These are phyloP conservation scores for Schizosaccharomyces pombe DNA, from an alignment of 805 yeast genomes.

Conservation along the genomic window DNA sequence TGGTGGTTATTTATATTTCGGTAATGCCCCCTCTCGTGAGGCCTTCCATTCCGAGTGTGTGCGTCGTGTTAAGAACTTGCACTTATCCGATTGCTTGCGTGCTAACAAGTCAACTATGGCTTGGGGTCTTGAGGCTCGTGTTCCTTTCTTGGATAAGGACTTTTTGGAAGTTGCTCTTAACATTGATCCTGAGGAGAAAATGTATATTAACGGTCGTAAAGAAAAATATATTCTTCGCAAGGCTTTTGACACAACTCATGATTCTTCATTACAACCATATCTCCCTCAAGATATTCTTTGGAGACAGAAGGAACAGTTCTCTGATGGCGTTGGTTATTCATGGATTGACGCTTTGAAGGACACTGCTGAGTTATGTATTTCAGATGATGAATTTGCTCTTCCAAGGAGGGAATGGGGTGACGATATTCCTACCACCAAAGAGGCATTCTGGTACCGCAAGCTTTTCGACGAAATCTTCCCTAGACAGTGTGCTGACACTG, in stretches of 20 bases:
- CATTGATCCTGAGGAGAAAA: slow-evolving; percentile 80
- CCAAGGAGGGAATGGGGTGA: slow-evolving; percentile 93
- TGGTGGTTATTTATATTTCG: slow-evolving; percentile 95
- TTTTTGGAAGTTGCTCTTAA: slow-evolving; percentile 83
- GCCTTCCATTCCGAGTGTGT: slow-evolving; percentile 95
- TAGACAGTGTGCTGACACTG: slow-evolving; percentile 75
- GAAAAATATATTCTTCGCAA: slow-evolving; percentile 92
- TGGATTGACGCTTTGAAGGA: slow-evolving; percentile 98
- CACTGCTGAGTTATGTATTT: slow-evolving; percentile 61
- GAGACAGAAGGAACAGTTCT: slow-evolving; percentile 99
- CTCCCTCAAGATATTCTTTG: slow-evolving; percentile 89
- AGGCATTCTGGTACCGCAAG: slow-evolving; percentile 96
- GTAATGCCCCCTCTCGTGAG: slow-evolving; percentile 75
- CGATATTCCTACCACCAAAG: slow-evolving; percentile 90
- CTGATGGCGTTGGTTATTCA: slow-evolving; percentile 98
- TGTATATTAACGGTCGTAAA: slow-evolving; percentile 58
- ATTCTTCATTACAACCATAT: slow-evolving; percentile 56
- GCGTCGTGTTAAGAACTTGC: slow-evolving; percentile 88
- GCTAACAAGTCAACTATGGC: slow-evolving; percentile 99
- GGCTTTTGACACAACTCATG: slow-evolving; percentile 86
- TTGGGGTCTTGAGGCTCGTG: slow-evolving; percentile 99
- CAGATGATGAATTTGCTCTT: slow-evolving; percentile 73
- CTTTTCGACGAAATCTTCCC: slow-evolving; percentile 88
- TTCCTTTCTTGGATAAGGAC: slow-evolving; percentile 88
- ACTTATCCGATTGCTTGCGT: slow-evolving; percentile 88